Evolutionary conservation across 768 basidiomycete species (phyloP), one percentile per base, ranked within the genome.

Genomic region (Mycena vulgaris): DNA sequence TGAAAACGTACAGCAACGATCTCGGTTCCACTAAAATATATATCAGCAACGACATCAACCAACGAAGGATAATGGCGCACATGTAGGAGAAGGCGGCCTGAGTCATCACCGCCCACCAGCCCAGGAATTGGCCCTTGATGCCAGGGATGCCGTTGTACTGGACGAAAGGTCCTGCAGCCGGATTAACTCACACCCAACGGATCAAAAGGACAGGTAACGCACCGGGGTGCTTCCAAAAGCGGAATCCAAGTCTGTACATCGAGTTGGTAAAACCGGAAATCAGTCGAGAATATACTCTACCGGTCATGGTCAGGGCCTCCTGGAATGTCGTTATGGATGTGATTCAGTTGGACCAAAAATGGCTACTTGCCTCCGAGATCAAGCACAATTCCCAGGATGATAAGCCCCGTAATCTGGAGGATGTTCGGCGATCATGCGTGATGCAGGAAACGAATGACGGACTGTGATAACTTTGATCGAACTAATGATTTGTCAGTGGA

Each of bases 401-500:
- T 91, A 40, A 90, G 84, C 66, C 92, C 94, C 5, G 85, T 87
- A 73, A 96, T 93, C 68, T 73, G 25, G 13, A 21, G 5, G 4
- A 47, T 23, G 40, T 69, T 5, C 10, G 11, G 25, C 13, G 6
- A 31, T 31, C 19, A 30, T 11, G 16, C 37, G 23, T 6, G 21
- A n/a, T n/a, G 14, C 23, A 14, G 25, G 31, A n/a, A 23, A 39
- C 10, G 3, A 16, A 56, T 39, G n/a, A 57, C 71, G 27, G 27
- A 69, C 68, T 0, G 93, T 93, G 70, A 97, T 80, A n/a, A 97
- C 93, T 80, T 97, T 97, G 83, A 97, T 95, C 10, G 93, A 95
- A 5, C 89, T 82, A 51, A 27, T 57, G 27, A 14, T 56, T 39
- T 47, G 21, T 48, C 28, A 47, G 57, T 19, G 30, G 45, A 17